Conservation (phyloP, 768 basidiomycete genomes). For the Paxillus ammoniavirescens region DNA sequence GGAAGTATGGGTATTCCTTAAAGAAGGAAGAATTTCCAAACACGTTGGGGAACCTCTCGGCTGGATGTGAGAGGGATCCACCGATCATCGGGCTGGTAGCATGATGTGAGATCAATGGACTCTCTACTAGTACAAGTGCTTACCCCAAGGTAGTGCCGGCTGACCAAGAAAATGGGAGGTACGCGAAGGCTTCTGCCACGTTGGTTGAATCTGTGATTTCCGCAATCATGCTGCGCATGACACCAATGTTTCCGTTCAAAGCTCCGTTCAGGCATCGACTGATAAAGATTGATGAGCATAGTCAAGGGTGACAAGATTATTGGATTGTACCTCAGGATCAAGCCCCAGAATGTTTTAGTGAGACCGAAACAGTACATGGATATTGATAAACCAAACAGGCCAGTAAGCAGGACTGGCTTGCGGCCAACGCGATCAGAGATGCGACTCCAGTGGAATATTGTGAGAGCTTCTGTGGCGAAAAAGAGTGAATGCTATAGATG, state of each 20-base stretch:
- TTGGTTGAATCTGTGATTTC: slow-evolving; percentile 31
- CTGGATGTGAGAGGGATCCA: slow-evolving; percentile 59
- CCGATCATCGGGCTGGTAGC: slow-evolving; percentile 56
- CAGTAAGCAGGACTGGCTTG: slow-evolving; percentile 40
- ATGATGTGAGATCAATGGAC: not conserved
- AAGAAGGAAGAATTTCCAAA: slow-evolving; percentile 60
- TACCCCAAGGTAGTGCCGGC: slow-evolving; percentile 40
- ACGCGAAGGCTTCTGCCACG: slow-evolving; percentile 45
- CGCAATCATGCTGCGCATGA: slow-evolving; percentile 40
- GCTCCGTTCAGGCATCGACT: slow-evolving; percentile 42
- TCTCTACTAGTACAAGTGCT: slow-evolving; percentile 1
- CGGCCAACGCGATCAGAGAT: slow-evolving; percentile 42
- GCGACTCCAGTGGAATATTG: slow-evolving; percentile 43
- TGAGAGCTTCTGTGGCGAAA: slow-evolving; percentile 42
- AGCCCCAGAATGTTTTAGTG: slow-evolving; percentile 39
- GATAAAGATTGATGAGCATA: not conserved
- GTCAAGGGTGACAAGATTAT: not conserved
- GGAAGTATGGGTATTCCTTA: slow-evolving; percentile 63
- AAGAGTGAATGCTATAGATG: slow-evolving; percentile 38
- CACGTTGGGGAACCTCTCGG: slow-evolving; percentile 54
- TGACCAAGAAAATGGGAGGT: slow-evolving; percentile 49
- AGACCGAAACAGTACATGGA: slow-evolving; percentile 43
- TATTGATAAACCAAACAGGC: slow-evolving; percentile 38
- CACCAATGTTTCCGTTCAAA: slow-evolving; percentile 48
- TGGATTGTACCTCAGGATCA: slow-evolving; percentile 31